Evolutionary conservation across 139 green algal genomes (phyloP).

Genomic region (Coccomyxa sp.): DNA sequence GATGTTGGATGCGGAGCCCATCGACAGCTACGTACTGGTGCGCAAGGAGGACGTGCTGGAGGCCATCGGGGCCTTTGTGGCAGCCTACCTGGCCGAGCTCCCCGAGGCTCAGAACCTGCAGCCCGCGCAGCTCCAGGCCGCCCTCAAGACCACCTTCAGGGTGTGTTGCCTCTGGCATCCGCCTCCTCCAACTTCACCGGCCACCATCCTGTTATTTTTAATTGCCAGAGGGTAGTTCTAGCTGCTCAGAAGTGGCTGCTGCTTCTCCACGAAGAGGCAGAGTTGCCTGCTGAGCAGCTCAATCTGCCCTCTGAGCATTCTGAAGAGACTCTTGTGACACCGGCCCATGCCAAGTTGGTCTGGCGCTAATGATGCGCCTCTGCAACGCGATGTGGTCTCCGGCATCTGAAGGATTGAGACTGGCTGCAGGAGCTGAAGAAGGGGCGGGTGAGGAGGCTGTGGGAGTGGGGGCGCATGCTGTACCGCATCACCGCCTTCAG

Average conservation of each 20-base stretch:
- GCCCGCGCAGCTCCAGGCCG: constrained; percentile 39
- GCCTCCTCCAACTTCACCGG: too few relatives aligned
- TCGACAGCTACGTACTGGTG: constrained; percentile 46
- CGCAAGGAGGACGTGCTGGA: constrained; percentile 45
- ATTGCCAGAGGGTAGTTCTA: too few relatives aligned
- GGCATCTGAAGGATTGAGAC: background rate
- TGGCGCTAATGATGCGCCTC: too few relatives aligned
- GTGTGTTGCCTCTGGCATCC: too few relatives aligned
- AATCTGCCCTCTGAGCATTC: too few relatives aligned
- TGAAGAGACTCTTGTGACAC: too few relatives aligned
- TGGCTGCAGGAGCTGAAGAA: constrained; percentile 32
- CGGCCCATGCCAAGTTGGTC: too few relatives aligned
- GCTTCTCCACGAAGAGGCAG: too few relatives aligned
- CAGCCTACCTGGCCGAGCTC: constrained; percentile 44
- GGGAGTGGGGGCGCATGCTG: constrained; percentile 37
- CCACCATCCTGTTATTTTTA: too few relatives aligned
- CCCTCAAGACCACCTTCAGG: constrained; percentile 21
- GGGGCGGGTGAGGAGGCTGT: constrained; percentile 28
- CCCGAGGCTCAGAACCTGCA: constrained; percentile 40
- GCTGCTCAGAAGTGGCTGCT: too few relatives aligned
- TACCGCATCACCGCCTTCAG: constrained; percentile 36
- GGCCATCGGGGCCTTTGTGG: constrained; percentile 41
- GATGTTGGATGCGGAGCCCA: constrained; percentile 13
- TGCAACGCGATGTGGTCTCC: background rate
- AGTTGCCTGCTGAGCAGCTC: too few relatives aligned